A percentile compares a stretch with the other conserved stretches of the same genome.
These are phyloP conservation scores for Torulaspora quercuum DNA, from an alignment of 805 yeast genomes.

Conservation along the genomic window DNA sequence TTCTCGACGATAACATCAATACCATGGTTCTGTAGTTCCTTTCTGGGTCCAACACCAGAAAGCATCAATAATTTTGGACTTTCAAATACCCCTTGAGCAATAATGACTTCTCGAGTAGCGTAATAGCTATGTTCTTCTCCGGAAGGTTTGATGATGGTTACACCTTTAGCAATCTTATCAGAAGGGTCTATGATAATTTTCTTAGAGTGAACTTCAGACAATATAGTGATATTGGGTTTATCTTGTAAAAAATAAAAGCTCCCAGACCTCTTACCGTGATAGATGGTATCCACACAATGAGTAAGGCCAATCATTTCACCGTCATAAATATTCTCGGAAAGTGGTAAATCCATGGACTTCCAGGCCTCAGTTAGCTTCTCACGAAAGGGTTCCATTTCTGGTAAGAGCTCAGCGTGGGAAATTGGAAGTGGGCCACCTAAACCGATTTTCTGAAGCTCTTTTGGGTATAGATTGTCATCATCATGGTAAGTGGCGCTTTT, in stretches of 20 bases:
- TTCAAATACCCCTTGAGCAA: conserved; percentile 35
- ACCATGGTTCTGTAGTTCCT: conserved; percentile 29
- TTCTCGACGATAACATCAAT: conserved; percentile 30
- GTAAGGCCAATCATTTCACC: conserved; percentile 23
- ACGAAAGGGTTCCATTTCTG: conserved; percentile 23
- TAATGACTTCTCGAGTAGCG: conserved; percentile 30
- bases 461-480: conserved; percentile 21
- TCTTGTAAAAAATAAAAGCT: conserved; percentile 19
- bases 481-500: conserved; percentile 29
- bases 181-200: conserved; percentile 24
- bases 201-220: conserved; percentile 31
- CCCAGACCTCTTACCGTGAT: conserved; percentile 27
- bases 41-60: conserved; percentile 34
- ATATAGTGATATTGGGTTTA: conserved; percentile 29
- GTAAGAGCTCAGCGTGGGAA: conserved; percentile 25
- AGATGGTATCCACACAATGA: conserved; percentile 27
- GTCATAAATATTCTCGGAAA: conserved; percentile 26
- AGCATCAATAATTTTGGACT: conserved; percentile 35
- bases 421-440: conserved; percentile 27
- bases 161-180: conserved; percentile 24
- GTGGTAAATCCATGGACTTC: conserved; percentile 22
- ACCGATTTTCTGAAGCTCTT: conserved; percentile 24
- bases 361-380: conserved; percentile 11
- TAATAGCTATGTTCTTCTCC: conserved; percentile 27
- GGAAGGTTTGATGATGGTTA: conserved; percentile 23